phyloP scores from a whole-genome alignment of 2,329 filamentous ascomycete genomes.

The Penicillium brasilianum region DNA sequence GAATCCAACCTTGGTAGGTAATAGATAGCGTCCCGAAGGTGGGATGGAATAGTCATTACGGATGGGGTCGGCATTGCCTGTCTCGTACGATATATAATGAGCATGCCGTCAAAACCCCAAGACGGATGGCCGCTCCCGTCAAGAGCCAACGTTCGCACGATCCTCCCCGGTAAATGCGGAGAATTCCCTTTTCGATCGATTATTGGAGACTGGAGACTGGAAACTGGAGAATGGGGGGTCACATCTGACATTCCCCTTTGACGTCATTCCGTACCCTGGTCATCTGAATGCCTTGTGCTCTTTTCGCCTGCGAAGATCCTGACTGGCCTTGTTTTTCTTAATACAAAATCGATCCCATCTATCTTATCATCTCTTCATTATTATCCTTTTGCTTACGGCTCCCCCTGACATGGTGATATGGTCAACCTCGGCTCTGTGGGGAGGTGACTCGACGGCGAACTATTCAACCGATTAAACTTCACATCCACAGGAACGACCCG shows the following conservation, averaged over 20 bases:
- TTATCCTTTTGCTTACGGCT: background rate
- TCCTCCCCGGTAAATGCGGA: conserved; percentile 15
- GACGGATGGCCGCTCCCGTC: background rate
- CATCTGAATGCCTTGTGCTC: conserved; percentile 6
- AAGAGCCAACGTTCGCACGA: background rate
- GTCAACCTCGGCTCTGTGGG: conserved; percentile 13
- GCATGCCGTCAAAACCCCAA: background rate
- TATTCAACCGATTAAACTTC: background rate
- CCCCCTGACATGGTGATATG: background rate
- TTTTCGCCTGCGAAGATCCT: background rate
- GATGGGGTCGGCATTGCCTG: no score
- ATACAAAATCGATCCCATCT: background rate
- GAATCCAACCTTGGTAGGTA: no score
- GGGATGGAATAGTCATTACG: no score
- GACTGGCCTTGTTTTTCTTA: background rate
- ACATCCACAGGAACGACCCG: conserved; percentile 1
- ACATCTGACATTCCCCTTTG: conserved; percentile 18
- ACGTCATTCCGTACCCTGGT: conserved; percentile 19
- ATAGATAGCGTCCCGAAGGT: no score
- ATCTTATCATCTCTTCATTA: background rate
- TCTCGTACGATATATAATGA: background rate
- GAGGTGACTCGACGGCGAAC: no score
- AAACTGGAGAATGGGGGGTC: conserved; percentile 11
- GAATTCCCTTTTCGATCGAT: background rate
- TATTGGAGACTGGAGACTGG: background rate